These are phyloP conservation scores for Neurospora africana DNA, from an alignment of 495 filamentous ascomycete genomes.

Conservation along the genomic window DNA sequence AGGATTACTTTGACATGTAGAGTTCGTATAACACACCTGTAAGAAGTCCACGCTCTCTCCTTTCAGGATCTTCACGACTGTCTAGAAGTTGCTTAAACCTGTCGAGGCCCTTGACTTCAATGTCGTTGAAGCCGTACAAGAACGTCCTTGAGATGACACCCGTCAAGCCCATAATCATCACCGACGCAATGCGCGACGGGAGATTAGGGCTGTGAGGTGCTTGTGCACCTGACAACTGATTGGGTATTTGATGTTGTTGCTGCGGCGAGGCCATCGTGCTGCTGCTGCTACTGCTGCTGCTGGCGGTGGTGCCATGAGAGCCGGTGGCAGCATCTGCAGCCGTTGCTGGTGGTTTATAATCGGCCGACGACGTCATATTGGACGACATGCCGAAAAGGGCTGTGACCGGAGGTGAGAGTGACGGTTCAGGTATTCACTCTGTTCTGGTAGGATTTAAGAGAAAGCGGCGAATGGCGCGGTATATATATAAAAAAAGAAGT, in stretches of 20 bases:
- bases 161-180: slow-evolving; percentile 43
- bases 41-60: slow-evolving; percentile 65
- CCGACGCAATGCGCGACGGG: slow-evolving; percentile 43
- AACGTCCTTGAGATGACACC: slow-evolving; percentile 32
- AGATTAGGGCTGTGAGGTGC: slow-evolving; percentile 31
- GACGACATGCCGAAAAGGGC: neutral
- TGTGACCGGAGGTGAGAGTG: neutral
- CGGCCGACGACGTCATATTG: neutral
- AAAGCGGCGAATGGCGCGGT: neutral
- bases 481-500: neutral
- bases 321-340: slow-evolving; percentile 5
- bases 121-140: slow-evolving; percentile 40
- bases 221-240: neutral
- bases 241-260: neutral
- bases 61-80: slow-evolving; percentile 53
- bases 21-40: slow-evolving; percentile 51
- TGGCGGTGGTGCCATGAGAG: neutral
- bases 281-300: neutral
- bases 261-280: neutral
- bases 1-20: too few relatives aligned
- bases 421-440: neutral
- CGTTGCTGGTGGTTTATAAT: neutral
- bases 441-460: neutral
- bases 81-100: slow-evolving; percentile 69
- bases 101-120: slow-evolving; percentile 60